Evolutionary conservation across 2,329 filamentous ascomycete genomes (phyloP), one percentile per base, ranked within the genome.

Genomic region (Aureobasidium mangrovei): DNA sequence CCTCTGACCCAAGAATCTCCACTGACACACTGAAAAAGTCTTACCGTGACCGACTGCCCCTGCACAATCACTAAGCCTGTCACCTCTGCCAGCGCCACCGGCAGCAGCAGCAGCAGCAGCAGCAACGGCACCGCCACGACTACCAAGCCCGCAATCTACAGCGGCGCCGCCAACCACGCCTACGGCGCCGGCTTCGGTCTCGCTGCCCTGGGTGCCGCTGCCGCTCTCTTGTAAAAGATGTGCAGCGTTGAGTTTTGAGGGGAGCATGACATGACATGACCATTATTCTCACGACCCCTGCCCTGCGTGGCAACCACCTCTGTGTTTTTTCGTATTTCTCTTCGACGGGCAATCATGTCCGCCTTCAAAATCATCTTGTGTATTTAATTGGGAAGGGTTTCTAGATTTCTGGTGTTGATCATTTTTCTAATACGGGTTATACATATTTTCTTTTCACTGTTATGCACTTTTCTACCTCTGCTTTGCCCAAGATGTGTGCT

Each of bases 1-100:
- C 18, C 18, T 18, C 18, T 18, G 18, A 18, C 18, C 18, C 18
- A 18, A 18, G 18, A 18, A 18, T 18, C 18, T 18, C 18, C 18
- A 18, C 18, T 28, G 29, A 28, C 18, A 26, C 18, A 44, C 41
- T 24, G 6, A 44, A 10, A 26, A 8, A 28, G 26, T 18, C 18
- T 18, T 18, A 18, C 18, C 18, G 18, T 18, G 18, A 18, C 7
- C n/a, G n/a, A 18, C 46, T 57, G 55, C 45, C 55, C 55, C 27
- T 57, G 55, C 51, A 57, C 55, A 10, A n/a, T 57, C 31, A 41
- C 36, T 31, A 47, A 48, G 39, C 38, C 45, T 10, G 33, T 44
- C 2, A n/a, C 35, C 6, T 8, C 33, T 38, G 10, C 38, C 9
- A 18, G 33, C 24, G n/a, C 45, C 33, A 36, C 47, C 24, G 29